Percentiles rank a stretch among this genome's conserved stretches.
phyloP scores from a whole-genome alignment of 345 rosid species.

The Heritiera littoralis region DNA sequence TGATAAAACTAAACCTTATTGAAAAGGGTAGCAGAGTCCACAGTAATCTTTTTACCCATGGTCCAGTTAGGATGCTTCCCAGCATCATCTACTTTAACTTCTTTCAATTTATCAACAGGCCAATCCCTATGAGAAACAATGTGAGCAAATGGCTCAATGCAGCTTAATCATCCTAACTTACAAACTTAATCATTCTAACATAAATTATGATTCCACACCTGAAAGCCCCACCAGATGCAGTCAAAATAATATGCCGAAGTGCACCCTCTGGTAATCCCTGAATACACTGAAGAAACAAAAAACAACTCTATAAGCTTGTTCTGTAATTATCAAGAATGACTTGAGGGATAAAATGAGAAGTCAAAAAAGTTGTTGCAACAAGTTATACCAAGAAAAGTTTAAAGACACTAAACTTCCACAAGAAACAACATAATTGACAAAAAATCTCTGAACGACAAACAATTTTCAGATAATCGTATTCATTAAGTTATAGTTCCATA shows the following conservation, averaged over 20 bases:
- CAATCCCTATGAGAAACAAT: slow-evolving; percentile 54
- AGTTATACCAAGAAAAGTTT: slow-evolving; percentile 6
- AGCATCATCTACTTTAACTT: slow-evolving; percentile 89
- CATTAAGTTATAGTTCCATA: too few species aligned
- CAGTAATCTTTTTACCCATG: slow-evolving; percentile 96
- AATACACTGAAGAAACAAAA: slow-evolving; percentile 69
- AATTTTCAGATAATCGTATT: too few species aligned
- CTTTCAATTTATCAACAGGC: slow-evolving; percentile 92
- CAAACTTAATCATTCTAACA: slow-evolving; percentile 15
- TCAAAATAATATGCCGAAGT: slow-evolving; percentile 77
- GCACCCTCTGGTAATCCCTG: slow-evolving; percentile 94
- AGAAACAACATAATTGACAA: too few species aligned
- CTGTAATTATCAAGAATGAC: not conserved
- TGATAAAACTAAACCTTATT: slow-evolving; percentile 59
- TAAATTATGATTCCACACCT: slow-evolving; percentile 52
- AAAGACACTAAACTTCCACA: not conserved
- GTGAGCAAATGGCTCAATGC: slow-evolving; percentile 21
- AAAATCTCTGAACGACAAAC: too few species aligned
- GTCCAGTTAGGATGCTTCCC: slow-evolving; percentile 96
- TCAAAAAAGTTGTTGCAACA: slow-evolving; percentile 6
- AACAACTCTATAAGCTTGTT: not conserved
- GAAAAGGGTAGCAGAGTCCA: slow-evolving; percentile 96
- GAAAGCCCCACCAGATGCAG: slow-evolving; percentile 99
- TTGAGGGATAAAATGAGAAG: not conserved
- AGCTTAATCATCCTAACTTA: too few species aligned